Base-by-base conservation (phyloP, 805 yeast species). In the Kluyveromyces siamensis region DNA sequence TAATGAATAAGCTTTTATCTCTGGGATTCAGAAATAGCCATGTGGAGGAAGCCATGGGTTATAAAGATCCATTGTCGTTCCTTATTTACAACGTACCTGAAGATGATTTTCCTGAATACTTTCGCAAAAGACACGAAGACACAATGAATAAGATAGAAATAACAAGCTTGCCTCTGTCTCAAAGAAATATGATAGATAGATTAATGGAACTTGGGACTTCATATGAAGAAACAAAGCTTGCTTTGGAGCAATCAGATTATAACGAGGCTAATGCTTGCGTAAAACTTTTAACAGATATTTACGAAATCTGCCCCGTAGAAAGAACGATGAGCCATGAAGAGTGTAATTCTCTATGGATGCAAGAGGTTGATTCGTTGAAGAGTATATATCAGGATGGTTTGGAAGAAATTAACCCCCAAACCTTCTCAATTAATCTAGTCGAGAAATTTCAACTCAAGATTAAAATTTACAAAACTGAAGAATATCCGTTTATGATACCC, bases 41-140 rank as follows among this genome's bases (percentile, higher is more conserved):
- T 60, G 77, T 84, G 1, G 66, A 69, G 1, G 98, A 91, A 58
- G 81, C 96, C 0, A 66, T 87, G 43, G 67, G 70, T 27, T 86
- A 86, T 58, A 62, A 60, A 45, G 76, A 72, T 54, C 74, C 76
- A 1, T 47, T 72, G 8, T 70, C 74, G 0, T 71, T 68, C 71
- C 73, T 91, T 17, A 67, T 91, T 10, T 82, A 90, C 55, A 93
- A 91, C 59, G 78, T 91, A 2, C 98, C 98, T 0, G 97, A 93
- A 53, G 98, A 90, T 60, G 99, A 91, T 58, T 69, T 91, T 33
- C 99, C 99, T 0, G 55, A 67, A 0, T 69, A 72, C 43, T 85
- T 85, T 57, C 72, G 75, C 16, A 80, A 81, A 51, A 68, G 77
- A 39, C 73, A 74, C 19, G 74, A 73, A 41, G 88, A 82, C 55